These are phyloP conservation scores for Rhododendron ferrugineum DNA, from an alignment of 148 eudicot species.

Conservation along the genomic window DNA sequence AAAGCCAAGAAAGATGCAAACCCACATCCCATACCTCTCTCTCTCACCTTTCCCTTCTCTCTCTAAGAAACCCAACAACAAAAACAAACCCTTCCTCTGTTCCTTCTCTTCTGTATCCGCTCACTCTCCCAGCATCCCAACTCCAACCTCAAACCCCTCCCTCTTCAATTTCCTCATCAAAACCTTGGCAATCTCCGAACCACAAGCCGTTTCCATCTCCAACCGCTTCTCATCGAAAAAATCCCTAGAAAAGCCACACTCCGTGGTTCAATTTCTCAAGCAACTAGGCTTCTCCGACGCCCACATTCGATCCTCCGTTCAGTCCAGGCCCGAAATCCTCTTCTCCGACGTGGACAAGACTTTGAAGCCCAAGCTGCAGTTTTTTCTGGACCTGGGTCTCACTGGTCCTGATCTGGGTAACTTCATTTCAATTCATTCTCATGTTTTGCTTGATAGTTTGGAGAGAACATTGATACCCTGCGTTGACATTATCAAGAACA, in stretches of 20 bases:
- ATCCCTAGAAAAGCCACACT: constrained; percentile 2
- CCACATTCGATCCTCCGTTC: background rate
- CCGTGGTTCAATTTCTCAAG: constrained; percentile 2
- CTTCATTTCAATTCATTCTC: background rate
- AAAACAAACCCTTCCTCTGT: no score
- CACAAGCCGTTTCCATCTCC: background rate
- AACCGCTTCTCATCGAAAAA: background rate
- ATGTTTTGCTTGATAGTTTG: no score
- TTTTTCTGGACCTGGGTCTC: constrained; percentile 9
- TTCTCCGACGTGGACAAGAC: background rate
- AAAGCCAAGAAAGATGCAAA: no score
- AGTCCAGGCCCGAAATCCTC: background rate
- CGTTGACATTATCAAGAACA: no score
- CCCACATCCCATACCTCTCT: no score
- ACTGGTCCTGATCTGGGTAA: constrained; percentile 8
- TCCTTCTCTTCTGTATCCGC: no score
- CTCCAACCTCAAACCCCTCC: no score
- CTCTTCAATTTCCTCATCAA: no score
- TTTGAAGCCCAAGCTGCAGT: constrained; percentile 14
- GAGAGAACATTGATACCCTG: constrained; percentile 5
- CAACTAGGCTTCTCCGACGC: constrained; percentile 5
- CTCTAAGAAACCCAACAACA: no score
- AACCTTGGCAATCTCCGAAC: background rate
- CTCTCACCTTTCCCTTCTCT: no score
- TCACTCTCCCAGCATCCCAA: no score